Base-by-base conservation (phyloP, 306 rosid species). In the Quercus dentata region DNA sequence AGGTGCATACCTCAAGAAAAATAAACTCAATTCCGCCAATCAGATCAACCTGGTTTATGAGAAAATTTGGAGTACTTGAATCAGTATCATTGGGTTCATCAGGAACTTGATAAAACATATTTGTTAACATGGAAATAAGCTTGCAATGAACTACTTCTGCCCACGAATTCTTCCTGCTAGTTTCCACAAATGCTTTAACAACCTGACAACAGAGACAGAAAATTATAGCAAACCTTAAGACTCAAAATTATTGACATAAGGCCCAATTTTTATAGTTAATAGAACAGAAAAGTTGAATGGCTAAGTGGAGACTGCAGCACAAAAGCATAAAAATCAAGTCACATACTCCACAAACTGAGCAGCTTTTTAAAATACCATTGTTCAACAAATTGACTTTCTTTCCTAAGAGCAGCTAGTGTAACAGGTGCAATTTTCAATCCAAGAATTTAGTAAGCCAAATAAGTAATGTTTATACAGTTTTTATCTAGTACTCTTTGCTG, bases 61-160 rank as follows among this genome's bases (percentile, higher is more conserved):
- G 93, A 85, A 96, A 95, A 67, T 86, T 80, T 10, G 89, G 88
- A 52, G 90, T 77, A 61, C 83, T 76, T 61, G 87, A 83, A 71
- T 65, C 82, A 75, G 78, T 78, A 78, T 86, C 79, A 0, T 78
- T 52, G 58, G 73, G 79, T 83, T 86, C 92, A 75, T 91, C 92
- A 25, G 86, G 87, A 74, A 91, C 93, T 78, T 90, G 86, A 78
- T 96, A 96, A 87, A 96, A 96, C 98, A 93, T 91, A 87, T 96
- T 93, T 73, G 97, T 91, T 81, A 96, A 78, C 93, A 96, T 77
- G 82, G 93, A 91, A 86, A 93, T 87, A 77, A 96, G 98, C 88
- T 91, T 96, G 89, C 93, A 82, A 76, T 90, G 98, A 81, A 96
- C 99, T 85, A 96, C 80, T 75, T 93, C 99, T 79, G 97, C 99